phyloP scores from a whole-genome alignment of 2,329 filamentous ascomycete genomes.

The Fusarium sp. region DNA sequence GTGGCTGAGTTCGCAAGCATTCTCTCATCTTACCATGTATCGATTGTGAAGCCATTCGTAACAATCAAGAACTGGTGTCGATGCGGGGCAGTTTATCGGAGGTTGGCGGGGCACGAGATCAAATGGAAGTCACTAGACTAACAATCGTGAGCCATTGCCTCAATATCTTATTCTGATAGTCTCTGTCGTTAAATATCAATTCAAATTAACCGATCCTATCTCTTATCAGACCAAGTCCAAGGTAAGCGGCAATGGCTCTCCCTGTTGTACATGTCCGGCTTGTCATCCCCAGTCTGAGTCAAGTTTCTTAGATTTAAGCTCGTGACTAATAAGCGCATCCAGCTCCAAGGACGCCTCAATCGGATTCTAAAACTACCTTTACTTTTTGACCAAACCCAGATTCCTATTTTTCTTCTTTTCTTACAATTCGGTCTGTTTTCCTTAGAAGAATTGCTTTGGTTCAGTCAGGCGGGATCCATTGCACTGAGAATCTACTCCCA shows the following conservation, averaged over 20 bases:
- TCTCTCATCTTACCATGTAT: background rate
- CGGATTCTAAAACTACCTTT: background rate
- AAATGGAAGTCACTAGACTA: slow-evolving; percentile 23
- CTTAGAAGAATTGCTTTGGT: background rate
- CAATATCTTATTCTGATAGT: background rate
- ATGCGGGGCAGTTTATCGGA: slow-evolving; percentile 23
- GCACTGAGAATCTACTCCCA: background rate
- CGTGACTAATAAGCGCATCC: slow-evolving; percentile 28
- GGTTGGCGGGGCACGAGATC: slow-evolving; percentile 25
- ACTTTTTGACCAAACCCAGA: background rate
- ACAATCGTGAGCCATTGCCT: slow-evolving; percentile 18
- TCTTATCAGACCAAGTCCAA: background rate
- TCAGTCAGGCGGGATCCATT: background rate
- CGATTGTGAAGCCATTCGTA: background rate
- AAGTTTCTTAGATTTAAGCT: slow-evolving; percentile 17
- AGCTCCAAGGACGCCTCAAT: slow-evolving; percentile 15
- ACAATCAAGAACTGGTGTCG: background rate
- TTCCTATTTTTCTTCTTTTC: background rate
- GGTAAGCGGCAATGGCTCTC: background rate
- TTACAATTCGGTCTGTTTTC: background rate
- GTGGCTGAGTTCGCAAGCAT: background rate
- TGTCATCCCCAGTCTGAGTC: slow-evolving; percentile 1
- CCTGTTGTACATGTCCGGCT: background rate
- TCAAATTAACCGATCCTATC: background rate
- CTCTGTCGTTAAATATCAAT: background rate